Evolutionary conservation across 306 rosid species (phyloP), one percentile per base, ranked within the genome.

Genomic region (Glycyrrhiza uralensis): DNA sequence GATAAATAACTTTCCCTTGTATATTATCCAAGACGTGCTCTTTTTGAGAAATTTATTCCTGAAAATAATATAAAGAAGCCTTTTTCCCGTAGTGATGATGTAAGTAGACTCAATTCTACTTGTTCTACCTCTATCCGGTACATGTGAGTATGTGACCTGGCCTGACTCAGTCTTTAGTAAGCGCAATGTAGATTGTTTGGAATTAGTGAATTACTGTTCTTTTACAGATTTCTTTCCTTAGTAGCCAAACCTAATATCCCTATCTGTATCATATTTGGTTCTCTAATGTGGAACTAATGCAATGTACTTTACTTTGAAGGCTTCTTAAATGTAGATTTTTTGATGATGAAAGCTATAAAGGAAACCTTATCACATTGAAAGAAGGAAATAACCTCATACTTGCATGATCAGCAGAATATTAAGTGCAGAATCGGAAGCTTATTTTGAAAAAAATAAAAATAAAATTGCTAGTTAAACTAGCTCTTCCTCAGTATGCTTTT

Each of bases 31-130:
- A 41, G 10, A 23, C 22, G 5, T n/a, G 11, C 7, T 72, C 63
- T 46, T 77, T 52, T 80, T 55, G 71, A 63, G 70, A 54, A 69
- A 35, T 54, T 45, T 70, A 29, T 64, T 62, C 59, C 28, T 17
- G 74, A 46, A 69, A 69, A 14, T 11, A 19, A 15, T 54, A 26
- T 19, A 47, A 62, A 33, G 12, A 67, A 44, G 18, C 23, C 22
- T 63, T 52, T 49, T 69, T 15, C 24, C 47, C 45, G 6, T n/a
- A n/a, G n/a, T 61, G 68, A 2, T 56, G 77, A 75, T 61, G 38
- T 32, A 35, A 17, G 33, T 44, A 41, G 65, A 46, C 33, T 67
- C 41, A 45, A 42, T 45, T 72, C 30, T 47, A 24, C 15, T 26
- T 32, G 69, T 15, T 69, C 66, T 41, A 50, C 13, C 41, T 29